A percentile compares a stretch with the other conserved stretches of the same genome.
These are phyloP conservation scores for Arctium minus DNA, from an alignment of 129 eudicot species.

Conservation along the genomic window DNA sequence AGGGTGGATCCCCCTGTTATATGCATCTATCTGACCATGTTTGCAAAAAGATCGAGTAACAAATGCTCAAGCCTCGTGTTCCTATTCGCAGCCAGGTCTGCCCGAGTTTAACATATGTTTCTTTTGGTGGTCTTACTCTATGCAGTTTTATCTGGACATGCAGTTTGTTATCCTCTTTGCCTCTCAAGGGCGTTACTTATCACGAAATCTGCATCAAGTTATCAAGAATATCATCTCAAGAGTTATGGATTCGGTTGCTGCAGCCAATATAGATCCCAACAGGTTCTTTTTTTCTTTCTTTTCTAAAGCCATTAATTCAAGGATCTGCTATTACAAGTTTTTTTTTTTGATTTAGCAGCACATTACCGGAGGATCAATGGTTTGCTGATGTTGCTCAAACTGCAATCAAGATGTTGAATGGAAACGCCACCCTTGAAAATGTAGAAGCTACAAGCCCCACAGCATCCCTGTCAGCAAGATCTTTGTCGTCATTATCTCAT, in stretches of 20 bases:
- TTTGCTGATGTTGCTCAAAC: constrained; percentile 64
- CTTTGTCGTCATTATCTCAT: constrained; percentile 45
- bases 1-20: no score
- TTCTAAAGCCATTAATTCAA: neutral
- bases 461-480: constrained; percentile 25
- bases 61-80: neutral
- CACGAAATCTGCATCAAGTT: constrained; percentile 70
- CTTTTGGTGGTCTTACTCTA: neutral
- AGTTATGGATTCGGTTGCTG: constrained; percentile 63
- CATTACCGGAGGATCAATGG: constrained; percentile 90
- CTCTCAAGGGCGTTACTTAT: constrained; percentile 80
- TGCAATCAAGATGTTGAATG: constrained; percentile 66
- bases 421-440: constrained; percentile 36
- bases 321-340: neutral
- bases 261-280: constrained; percentile 56
- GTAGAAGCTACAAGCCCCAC: constrained; percentile 56
- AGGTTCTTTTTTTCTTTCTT: constrained; percentile 30
- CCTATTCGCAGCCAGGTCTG: neutral
- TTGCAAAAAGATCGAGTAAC: no score
- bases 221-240: constrained; percentile 65
- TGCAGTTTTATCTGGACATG: constrained; percentile 91
- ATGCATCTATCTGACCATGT: no score
- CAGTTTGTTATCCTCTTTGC: constrained; percentile 74
- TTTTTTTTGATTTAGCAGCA: constrained; percentile 33
- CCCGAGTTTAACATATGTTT: neutral